Evolutionary conservation across 2,329 filamentous ascomycete genomes (phyloP).

Genomic region (Simplicillium sp.): DNA sequence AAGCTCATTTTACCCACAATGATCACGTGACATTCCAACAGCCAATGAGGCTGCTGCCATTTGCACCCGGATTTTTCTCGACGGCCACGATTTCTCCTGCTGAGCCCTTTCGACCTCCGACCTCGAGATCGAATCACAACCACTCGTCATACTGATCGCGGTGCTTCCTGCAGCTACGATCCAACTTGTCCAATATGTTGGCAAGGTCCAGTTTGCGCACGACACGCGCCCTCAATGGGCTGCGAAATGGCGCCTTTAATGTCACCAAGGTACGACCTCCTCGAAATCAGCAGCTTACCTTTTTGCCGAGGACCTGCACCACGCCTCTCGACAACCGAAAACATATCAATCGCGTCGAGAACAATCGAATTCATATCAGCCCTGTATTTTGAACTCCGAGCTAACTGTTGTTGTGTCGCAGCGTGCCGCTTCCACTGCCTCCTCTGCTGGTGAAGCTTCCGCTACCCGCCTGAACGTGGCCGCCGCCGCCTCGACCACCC

Average conservation of each 20-base stretch:
- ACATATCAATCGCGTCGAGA: constrained; percentile 19
- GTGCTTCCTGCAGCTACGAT: constrained; percentile 25
- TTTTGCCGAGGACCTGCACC: constrained; percentile 1
- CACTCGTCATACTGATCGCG: constrained; percentile 26
- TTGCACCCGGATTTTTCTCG: constrained; percentile 32
- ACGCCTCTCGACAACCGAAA: constrained; percentile 22
- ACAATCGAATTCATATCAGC: constrained; percentile 10
- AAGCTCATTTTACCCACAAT: background rate
- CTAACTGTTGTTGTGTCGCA: constrained; percentile 31
- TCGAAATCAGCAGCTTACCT: constrained; percentile 6
- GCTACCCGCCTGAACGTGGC: constrained; percentile 78
- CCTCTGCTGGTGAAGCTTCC: constrained; percentile 58
- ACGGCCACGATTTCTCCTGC: constrained; percentile 24
- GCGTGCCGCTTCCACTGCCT: constrained; percentile 65
- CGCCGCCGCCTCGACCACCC: constrained; percentile 74
- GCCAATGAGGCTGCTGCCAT: constrained; percentile 33
- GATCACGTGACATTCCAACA: constrained; percentile 21
- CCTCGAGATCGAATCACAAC: constrained; percentile 26
- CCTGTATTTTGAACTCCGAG: constrained; percentile 9
- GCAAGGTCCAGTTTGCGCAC: constrained; percentile 85
- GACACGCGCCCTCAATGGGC: constrained; percentile 74
- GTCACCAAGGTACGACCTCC: constrained; percentile 57
- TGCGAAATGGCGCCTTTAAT: constrained; percentile 63
- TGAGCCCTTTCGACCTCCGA: constrained; percentile 29
- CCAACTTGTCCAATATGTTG: constrained; percentile 65